A percentile compares a stretch with the other conserved stretches of the same genome.
phyloP scores from a whole-genome alignment of 1,284 basidiomycete genomes.

The Leccinum fallax region DNA sequence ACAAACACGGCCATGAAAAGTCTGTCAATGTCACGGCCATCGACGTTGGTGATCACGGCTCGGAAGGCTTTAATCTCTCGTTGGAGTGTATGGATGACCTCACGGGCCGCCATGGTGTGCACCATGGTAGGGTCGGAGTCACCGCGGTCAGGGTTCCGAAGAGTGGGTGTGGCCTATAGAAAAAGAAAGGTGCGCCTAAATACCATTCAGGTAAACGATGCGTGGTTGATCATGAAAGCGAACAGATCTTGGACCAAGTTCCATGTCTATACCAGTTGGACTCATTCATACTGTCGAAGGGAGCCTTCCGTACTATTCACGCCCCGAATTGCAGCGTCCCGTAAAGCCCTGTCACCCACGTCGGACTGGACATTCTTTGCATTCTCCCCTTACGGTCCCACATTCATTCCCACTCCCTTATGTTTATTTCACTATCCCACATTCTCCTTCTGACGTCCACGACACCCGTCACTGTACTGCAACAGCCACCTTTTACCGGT shows the following conservation, averaged over 20 bases:
- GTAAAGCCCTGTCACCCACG: no score
- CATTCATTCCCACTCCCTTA: background rate
- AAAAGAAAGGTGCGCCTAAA: background rate
- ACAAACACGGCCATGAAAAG: slow-evolving; percentile 15
- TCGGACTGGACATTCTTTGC: background rate
- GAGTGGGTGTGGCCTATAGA: slow-evolving; percentile 19
- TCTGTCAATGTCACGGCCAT: slow-evolving; percentile 36
- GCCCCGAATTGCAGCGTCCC: no score
- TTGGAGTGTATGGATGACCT: slow-evolving; percentile 18
- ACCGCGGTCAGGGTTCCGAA: slow-evolving; percentile 10
- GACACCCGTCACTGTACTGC: background rate
- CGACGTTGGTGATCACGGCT: slow-evolving; percentile 45
- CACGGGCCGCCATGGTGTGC: slow-evolving; percentile 8
- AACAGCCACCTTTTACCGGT: background rate
- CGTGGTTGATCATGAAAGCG: background rate
- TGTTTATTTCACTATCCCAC: background rate
- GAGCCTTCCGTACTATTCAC: no score
- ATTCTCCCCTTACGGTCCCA: background rate
- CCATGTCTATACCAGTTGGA: background rate
- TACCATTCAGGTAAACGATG: background rate
- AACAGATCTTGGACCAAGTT: background rate
- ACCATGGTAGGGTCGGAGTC: slow-evolving; percentile 11
- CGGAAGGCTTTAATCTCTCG: slow-evolving; percentile 42
- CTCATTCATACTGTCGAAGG: no score
- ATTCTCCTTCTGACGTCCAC: background rate